Percentiles rank a stretch among this genome's conserved stretches.
These are phyloP conservation scores for Linanthus parryae DNA, from an alignment of 148 eudicot species.

Conservation along the genomic window DNA sequence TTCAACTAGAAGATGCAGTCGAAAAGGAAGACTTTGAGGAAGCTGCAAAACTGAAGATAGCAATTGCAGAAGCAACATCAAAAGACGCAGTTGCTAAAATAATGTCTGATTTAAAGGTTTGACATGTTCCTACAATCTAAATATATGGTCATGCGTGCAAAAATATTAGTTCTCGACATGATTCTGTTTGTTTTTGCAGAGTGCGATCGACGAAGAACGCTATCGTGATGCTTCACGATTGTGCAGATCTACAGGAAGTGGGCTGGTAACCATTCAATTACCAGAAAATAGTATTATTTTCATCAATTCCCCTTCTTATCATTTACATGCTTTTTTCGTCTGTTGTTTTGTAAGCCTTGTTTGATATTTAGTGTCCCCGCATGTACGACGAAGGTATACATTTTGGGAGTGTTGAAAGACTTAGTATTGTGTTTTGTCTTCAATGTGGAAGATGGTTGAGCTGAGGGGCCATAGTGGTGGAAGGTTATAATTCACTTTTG, in stretches of 20 bases:
- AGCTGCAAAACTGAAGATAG: slow-evolving; percentile 78
- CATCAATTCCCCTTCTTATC: too few species aligned
- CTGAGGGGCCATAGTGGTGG: too few species aligned
- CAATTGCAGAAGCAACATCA: slow-evolving; percentile 69
- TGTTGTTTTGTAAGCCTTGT: too few species aligned
- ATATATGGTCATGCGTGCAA: slow-evolving; percentile 1
- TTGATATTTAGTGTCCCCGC: too few species aligned
- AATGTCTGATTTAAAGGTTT: slow-evolving; percentile 73
- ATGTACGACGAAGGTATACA: too few species aligned
- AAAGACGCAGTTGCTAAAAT: slow-evolving; percentile 82
- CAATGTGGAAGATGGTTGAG: too few species aligned
- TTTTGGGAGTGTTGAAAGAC: too few species aligned
- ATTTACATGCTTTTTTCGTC: too few species aligned
- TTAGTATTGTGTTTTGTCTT: too few species aligned
- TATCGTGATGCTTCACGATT: slow-evolving; percentile 92
- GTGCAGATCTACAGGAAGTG: slow-evolving; percentile 78
- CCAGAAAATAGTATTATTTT: too few species aligned
- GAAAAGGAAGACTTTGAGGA: slow-evolving; percentile 90
- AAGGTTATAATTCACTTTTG: too few species aligned
- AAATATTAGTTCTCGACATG: slow-evolving; percentile 4
- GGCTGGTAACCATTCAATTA: slow-evolving; percentile 97
- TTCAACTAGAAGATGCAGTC: slow-evolving; percentile 90
- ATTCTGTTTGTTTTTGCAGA: slow-evolving; percentile 37
- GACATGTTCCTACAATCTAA: slow-evolving; percentile 3
- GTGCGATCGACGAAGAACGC: slow-evolving; percentile 85